These are phyloP conservation scores for Neurospora sp. DNA, from an alignment of 495 filamentous ascomycete genomes.

Conservation along the genomic window DNA sequence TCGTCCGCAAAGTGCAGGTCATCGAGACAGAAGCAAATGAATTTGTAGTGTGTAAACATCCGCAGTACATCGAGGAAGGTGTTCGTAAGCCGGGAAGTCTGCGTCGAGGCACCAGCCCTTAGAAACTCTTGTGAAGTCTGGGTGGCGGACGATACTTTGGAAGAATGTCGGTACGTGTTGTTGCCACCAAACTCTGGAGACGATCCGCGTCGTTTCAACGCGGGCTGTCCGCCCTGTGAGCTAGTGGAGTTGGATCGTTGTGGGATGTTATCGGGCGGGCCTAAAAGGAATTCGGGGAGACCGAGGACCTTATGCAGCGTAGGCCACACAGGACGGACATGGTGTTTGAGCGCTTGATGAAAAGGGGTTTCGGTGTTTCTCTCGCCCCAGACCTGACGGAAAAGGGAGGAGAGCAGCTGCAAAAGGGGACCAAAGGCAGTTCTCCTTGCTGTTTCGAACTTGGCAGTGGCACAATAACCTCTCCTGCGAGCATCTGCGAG, in stretches of 20 bases:
- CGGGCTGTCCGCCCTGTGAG: slow-evolving; percentile 11
- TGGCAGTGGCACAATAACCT: slow-evolving; percentile 76
- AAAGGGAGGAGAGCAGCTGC: slow-evolving; percentile 67
- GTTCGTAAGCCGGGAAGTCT: slow-evolving; percentile 70
- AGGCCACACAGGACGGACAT: slow-evolving; percentile 68
- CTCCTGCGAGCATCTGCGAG: slow-evolving; percentile 59
- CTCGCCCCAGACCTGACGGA: slow-evolving; percentile 88
- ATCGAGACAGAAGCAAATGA: slow-evolving; percentile 77
- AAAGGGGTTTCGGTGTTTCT: slow-evolving; percentile 75
- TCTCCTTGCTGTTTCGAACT: slow-evolving; percentile 72
- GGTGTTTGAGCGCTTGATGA: slow-evolving; percentile 62
- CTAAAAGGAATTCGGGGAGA: slow-evolving; percentile 65
- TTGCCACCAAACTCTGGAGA: slow-evolving; percentile 29
- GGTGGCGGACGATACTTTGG: slow-evolving; percentile 10
- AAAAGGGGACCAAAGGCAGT: slow-evolving; percentile 78
- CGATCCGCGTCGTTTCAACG: slow-evolving; percentile 28
- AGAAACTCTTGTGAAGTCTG: slow-evolving; percentile 63
- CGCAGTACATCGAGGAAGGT: slow-evolving; percentile 77
- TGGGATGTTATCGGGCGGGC: slow-evolving; percentile 17
- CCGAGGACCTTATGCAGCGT: slow-evolving; percentile 67
- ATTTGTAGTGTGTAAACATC: slow-evolving; percentile 62
- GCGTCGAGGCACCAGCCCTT: slow-evolving; percentile 54
- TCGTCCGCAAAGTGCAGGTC: slow-evolving; percentile 82
- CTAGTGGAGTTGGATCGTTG: neutral
- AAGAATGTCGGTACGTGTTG: neutral